Evolutionary conservation across 108 stramenopile species (phyloP).

Genomic region (Skeletonema tropicum): DNA sequence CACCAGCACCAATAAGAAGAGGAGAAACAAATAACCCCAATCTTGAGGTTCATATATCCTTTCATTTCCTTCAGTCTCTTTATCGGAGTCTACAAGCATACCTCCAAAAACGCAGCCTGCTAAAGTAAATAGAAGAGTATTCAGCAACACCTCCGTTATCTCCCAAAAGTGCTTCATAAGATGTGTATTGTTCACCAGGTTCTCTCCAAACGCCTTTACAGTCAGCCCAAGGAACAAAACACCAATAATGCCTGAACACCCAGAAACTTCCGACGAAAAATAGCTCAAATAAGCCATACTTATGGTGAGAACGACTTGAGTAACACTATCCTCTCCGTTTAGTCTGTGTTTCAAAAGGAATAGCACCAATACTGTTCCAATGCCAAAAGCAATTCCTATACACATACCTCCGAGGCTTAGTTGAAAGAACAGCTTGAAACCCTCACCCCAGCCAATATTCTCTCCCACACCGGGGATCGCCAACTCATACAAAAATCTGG

Average conservation of each 20-base stretch:
- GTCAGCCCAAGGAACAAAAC: constrained; percentile 76
- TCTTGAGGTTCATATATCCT: neutral
- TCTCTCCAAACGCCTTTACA: constrained; percentile 59
- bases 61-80: constrained; percentile 17
- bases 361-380: constrained; percentile 48
- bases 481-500: constrained; percentile 89
- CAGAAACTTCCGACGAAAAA: constrained; percentile 68
- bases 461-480: neutral
- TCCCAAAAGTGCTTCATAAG: constrained; percentile 83
- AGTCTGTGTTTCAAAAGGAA: constrained; percentile 56
- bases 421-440: constrained; percentile 26
- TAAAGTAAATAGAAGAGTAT: constrained; percentile 92
- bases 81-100: constrained; percentile 20
- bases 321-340: constrained; percentile 64
- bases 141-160: constrained; percentile 82
- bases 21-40: constrained; percentile 41
- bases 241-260: constrained; percentile 83
- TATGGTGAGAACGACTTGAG: constrained; percentile 84
- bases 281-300: constrained; percentile 83
- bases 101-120: constrained; percentile 27
- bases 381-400: constrained; percentile 74
- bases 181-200: constrained; percentile 68
- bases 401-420: constrained; percentile 66
- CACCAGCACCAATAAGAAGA: constrained; percentile 22
- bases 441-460: neutral